phyloP scores from a whole-genome alignment of 768 basidiomycete genomes.

The Filobasidium floriforme region DNA sequence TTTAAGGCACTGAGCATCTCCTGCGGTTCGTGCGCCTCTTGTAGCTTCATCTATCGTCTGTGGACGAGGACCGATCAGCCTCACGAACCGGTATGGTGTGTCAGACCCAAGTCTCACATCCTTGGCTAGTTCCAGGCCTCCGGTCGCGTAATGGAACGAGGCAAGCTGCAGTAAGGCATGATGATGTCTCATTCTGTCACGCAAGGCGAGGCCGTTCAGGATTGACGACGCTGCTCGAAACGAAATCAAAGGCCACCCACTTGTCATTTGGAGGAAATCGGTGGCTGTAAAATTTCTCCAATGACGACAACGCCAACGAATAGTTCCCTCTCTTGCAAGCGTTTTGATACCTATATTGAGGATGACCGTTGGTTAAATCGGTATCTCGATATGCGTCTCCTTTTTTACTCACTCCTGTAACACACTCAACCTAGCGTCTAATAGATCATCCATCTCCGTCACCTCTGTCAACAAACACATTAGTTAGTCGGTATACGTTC shows the following conservation, averaged over 20 bases:
- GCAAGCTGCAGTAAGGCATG: constrained; percentile 45
- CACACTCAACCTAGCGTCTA: constrained; percentile 34
- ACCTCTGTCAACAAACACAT: constrained; percentile 17
- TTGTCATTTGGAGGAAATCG: constrained; percentile 35
- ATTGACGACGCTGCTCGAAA: background rate
- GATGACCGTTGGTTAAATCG: background rate
- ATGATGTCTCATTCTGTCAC: constrained; percentile 41
- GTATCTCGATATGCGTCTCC: background rate
- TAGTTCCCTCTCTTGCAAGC: constrained; percentile 36
- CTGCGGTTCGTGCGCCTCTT: constrained; percentile 39
- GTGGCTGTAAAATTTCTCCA: constrained; percentile 43
- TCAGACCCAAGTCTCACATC: background rate
- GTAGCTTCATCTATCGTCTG: constrained; percentile 42
- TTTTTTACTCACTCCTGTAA: constrained; percentile 32
- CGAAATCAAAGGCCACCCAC: constrained; percentile 19
- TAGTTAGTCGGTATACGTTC: background rate
- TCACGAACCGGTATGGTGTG: background rate
- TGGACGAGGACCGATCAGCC: background rate
- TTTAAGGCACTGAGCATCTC: constrained; percentile 39
- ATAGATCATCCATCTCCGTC: constrained; percentile 33
- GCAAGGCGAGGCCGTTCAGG: background rate
- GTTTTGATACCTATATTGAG: constrained; percentile 28
- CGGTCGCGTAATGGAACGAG: constrained; percentile 36
- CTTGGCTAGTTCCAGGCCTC: constrained; percentile 24
- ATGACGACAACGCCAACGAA: constrained; percentile 33